Evolutionary conservation across 331 rosid genomes (phyloP).

Genomic region (Pyrus hybrid): DNA sequence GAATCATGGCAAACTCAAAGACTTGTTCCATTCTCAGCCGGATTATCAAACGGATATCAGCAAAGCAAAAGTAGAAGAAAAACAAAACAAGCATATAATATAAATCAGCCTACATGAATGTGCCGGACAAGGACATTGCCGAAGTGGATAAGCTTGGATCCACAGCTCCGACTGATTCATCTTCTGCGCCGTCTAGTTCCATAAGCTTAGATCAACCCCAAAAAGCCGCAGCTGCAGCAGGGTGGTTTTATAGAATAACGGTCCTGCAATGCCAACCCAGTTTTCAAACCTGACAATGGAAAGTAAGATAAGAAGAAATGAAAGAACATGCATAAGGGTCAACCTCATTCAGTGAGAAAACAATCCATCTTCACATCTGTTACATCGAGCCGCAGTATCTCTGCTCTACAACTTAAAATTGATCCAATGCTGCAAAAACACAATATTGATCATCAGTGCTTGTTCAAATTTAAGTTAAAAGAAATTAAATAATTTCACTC

Average conservation of each 20-base stretch:
- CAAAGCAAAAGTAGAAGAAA: too few relatives aligned
- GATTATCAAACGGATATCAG: too few relatives aligned
- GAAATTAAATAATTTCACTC: too few relatives aligned
- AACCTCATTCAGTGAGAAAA: slow-evolving; percentile 34
- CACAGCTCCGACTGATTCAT: not conserved
- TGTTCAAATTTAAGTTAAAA: too few relatives aligned
- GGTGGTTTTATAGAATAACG: not conserved
- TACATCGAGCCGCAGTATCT: slow-evolving; percentile 86
- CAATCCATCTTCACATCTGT: slow-evolving; percentile 89
- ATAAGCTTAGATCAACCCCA: not conserved
- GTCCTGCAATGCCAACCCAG: not conserved
- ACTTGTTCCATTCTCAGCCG: too few relatives aligned
- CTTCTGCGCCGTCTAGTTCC: not conserved
- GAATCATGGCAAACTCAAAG: too few relatives aligned
- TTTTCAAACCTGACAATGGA: not conserved
- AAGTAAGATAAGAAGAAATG: not conserved
- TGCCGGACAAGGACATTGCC: not conserved
- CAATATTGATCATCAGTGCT: not conserved
- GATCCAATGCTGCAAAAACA: slow-evolving; percentile 67
- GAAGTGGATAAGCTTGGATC: not conserved
- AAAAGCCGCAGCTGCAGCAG: not conserved
- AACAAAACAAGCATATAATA: too few relatives aligned
- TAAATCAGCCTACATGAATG: not conserved
- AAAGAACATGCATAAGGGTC: not conserved
- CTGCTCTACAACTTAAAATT: slow-evolving; percentile 74